Evolutionary conservation across 305 asterid species (phyloP).

Genomic region (Fraxinus greggii): DNA sequence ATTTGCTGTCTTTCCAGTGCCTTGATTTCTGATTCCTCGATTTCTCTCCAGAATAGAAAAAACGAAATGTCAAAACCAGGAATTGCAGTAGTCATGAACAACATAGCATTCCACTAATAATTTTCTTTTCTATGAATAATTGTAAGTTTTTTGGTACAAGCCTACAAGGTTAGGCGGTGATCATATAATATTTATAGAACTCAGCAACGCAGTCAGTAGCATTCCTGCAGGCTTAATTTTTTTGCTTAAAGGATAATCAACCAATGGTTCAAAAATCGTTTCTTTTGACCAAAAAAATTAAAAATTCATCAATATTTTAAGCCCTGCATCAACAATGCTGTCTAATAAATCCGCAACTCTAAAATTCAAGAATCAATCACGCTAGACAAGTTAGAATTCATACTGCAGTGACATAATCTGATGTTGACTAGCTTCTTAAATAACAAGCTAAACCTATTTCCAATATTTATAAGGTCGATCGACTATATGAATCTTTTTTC

Average conservation of each 20-base stretch:
- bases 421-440: background rate
- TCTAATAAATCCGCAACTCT: background rate
- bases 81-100: background rate
- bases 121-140: background rate
- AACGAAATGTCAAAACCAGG: constrained; percentile 22
- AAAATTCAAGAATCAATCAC: background rate
- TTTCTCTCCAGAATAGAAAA: constrained; percentile 56
- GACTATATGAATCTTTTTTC: background rate
- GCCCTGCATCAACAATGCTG: background rate
- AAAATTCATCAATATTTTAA: background rate
- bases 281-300: background rate
- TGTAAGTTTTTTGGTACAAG: background rate
- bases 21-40: constrained; percentile 89
- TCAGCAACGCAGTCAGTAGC: background rate
- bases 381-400: background rate
- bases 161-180: background rate
- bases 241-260: background rate
- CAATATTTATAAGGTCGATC: background rate
- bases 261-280: background rate
- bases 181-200: background rate
- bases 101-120: background rate
- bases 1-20: constrained; percentile 88
- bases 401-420: background rate
- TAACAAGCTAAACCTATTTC: background rate
- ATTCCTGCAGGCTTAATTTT: constrained; percentile 1